These are phyloP conservation scores for Penicillium sclerotigenum DNA, from an alignment of 2,329 filamentous ascomycete genomes.

Conservation along the genomic window DNA sequence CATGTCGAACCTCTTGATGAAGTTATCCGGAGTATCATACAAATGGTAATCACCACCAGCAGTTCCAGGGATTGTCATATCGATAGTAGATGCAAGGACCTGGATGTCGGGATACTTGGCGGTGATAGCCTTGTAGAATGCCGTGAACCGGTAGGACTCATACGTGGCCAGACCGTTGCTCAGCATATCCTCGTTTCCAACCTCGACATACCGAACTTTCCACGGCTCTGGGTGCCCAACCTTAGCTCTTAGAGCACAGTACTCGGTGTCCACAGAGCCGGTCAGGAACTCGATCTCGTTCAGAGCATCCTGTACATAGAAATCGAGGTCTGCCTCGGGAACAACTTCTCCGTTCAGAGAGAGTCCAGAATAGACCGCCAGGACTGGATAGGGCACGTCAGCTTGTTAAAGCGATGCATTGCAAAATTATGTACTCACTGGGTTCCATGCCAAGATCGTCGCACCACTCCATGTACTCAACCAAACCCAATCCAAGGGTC, in stretches of 20 bases:
- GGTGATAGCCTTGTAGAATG: conserved; percentile 60
- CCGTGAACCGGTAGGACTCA: conserved; percentile 55
- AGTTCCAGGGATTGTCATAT: conserved; percentile 24
- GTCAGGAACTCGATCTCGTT: conserved; percentile 34
- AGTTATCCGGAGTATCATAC: conserved; percentile 52
- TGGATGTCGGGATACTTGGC: conserved; percentile 55
- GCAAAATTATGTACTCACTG: conserved; percentile 14
- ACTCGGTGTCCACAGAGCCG: conserved; percentile 28
- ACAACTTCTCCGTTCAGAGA: conserved; percentile 40
- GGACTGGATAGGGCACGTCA: conserved; percentile 19
- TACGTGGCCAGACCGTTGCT: conserved; percentile 50
- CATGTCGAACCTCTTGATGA: conserved; percentile 50
- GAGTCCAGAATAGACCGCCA: conserved; percentile 47
- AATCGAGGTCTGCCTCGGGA: conserved; percentile 36
- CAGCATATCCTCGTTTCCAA: conserved; percentile 67
- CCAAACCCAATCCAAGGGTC: conserved; percentile 45
- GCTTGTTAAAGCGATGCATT: neutral
- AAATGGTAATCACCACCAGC: conserved; percentile 46
- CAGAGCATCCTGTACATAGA: conserved; percentile 35
- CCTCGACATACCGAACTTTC: conserved; percentile 59
- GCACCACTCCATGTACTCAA: conserved; percentile 50
- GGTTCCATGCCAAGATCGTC: conserved; percentile 46
- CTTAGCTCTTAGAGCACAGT: conserved; percentile 52
- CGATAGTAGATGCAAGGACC: conserved; percentile 39
- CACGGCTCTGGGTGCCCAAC: conserved; percentile 63